Evolutionary conservation across 345 rosid genomes (phyloP).

Genomic region (Hirschfeldia incana): DNA sequence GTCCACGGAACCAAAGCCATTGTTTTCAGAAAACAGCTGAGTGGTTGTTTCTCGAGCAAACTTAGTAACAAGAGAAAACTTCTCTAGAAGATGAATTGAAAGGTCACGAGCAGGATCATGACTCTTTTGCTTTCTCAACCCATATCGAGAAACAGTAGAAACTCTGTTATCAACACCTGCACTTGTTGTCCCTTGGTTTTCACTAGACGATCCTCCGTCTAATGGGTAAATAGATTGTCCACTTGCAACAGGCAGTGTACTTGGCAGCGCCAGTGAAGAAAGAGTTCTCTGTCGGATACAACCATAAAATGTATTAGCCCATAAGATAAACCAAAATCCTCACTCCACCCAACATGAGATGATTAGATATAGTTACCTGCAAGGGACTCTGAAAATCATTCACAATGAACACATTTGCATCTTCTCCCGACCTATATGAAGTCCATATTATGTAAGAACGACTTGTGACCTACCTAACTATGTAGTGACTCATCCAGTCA

Average conservation of each 20-base stretch:
- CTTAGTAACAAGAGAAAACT: slow-evolving; percentile 90
- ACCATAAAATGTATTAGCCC: slow-evolving; percentile 32
- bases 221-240: slow-evolving; percentile 49
- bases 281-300: slow-evolving; percentile 63
- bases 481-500: slow-evolving; percentile 19
- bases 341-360: slow-evolving; percentile 2
- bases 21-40: slow-evolving; percentile 73
- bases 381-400: slow-evolving; percentile 86
- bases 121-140: slow-evolving; percentile 61
- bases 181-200: slow-evolving; percentile 48
- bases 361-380: slow-evolving; percentile 54
- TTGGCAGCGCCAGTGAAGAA: slow-evolving; percentile 91
- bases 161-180: slow-evolving; percentile 37
- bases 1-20: slow-evolving; percentile 62
- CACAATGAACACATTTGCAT: slow-evolving; percentile 86
- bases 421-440: slow-evolving; percentile 79
- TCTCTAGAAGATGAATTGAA: slow-evolving; percentile 85
- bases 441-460: slow-evolving; percentile 5
- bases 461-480: neutral
- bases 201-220: slow-evolving; percentile 48
- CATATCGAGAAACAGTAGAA: slow-evolving; percentile 47
- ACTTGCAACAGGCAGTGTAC: slow-evolving; percentile 68
- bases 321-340: slow-evolving; percentile 12
- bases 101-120: slow-evolving; percentile 92
- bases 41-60: slow-evolving; percentile 94